Evolutionary conservation across 331 rosid species (phyloP).

Genomic region (Acacia concinna): DNA sequence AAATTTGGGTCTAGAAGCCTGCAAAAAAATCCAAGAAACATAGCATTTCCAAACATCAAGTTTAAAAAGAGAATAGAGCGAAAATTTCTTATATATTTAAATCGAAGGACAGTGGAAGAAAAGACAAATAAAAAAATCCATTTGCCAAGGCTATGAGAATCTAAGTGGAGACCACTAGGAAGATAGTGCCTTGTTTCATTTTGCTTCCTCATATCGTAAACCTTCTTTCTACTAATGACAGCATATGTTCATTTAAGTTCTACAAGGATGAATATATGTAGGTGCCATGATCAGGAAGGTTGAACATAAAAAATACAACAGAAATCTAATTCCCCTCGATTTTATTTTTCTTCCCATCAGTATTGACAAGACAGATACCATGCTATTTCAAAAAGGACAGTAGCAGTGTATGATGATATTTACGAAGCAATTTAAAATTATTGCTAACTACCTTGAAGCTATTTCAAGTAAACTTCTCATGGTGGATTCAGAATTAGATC

Average conservation of each 20-base stretch:
- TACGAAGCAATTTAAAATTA: constrained; percentile 7
- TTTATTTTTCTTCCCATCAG: neutral
- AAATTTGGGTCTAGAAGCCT: constrained; percentile 83
- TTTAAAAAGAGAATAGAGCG: neutral
- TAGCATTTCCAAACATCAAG: constrained; percentile 29
- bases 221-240: neutral
- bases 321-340: constrained; percentile 2
- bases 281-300: constrained; percentile 1
- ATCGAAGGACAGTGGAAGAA: neutral
- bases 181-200: constrained; percentile 16
- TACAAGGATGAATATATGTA: neutral
- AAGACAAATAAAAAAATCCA: neutral
- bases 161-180: neutral
- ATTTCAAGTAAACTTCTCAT: constrained; percentile 81
- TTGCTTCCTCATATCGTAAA: constrained; percentile 10
- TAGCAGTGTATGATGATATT: constrained; percentile 12
- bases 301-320: constrained; percentile 12
- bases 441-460: constrained; percentile 69
- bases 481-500: constrained; percentile 68
- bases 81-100: neutral
- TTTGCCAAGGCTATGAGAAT: constrained; percentile 13
- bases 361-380: neutral
- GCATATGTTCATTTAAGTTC: neutral
- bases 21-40: constrained; percentile 37
- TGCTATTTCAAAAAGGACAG: neutral